phyloP scores from a whole-genome alignment of 495 filamentous ascomycete species.

The Neurospora sp. region DNA sequence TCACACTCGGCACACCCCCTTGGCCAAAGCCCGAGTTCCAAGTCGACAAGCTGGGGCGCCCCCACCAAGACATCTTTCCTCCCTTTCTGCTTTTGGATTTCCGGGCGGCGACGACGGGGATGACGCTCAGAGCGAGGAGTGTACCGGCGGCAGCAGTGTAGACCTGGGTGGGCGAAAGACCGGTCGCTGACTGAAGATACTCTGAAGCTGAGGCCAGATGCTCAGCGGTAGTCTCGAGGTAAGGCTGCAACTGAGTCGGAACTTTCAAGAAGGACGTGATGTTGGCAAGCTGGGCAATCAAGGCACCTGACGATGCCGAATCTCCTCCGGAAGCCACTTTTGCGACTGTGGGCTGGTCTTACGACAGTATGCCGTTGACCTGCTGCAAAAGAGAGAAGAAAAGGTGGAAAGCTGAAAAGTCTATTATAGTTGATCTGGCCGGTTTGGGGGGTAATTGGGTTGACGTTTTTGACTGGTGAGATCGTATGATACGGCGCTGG shows the following conservation, averaged over 20 bases:
- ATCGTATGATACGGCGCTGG: neutral
- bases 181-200: slow-evolving; percentile 42
- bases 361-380: slow-evolving; percentile 29
- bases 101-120: slow-evolving; percentile 41
- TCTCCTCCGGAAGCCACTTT: slow-evolving; percentile 46
- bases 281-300: slow-evolving; percentile 30
- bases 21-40: slow-evolving; percentile 42
- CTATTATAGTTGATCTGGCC: neutral
- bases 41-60: slow-evolving; percentile 46
- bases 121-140: slow-evolving; percentile 33
- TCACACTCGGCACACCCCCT: slow-evolving; percentile 47
- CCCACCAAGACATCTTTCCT: slow-evolving; percentile 52
- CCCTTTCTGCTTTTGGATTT: slow-evolving; percentile 10
- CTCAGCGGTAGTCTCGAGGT: slow-evolving; percentile 32
- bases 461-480: neutral
- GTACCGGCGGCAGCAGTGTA: slow-evolving; percentile 36
- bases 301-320: slow-evolving; percentile 44
- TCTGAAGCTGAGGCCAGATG: slow-evolving; percentile 45
- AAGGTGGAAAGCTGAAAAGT: neutral
- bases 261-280: slow-evolving; percentile 28
- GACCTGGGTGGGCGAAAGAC: slow-evolving; percentile 34
- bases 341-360: slow-evolving; percentile 30
- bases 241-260: slow-evolving; percentile 36
- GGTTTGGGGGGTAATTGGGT: neutral
- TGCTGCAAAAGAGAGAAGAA: slow-evolving; percentile 9